A percentile compares a stretch with the other conserved stretches of the same genome.
These are phyloP conservation scores for Gremmenia infestans DNA, from an alignment of 2,329 filamentous ascomycete species.

Conservation along the genomic window DNA sequence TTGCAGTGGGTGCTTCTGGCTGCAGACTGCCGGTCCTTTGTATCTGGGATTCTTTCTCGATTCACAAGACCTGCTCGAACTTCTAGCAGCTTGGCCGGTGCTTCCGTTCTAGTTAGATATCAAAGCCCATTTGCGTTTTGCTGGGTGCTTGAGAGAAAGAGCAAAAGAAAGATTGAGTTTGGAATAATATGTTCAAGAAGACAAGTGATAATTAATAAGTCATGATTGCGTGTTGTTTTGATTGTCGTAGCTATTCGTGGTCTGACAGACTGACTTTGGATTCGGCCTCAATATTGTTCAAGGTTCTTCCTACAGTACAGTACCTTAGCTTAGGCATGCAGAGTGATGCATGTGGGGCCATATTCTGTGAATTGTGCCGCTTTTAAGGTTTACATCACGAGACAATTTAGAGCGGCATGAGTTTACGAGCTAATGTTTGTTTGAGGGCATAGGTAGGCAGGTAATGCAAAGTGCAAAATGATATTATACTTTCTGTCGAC, in stretches of 20 bases:
- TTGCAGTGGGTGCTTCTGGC: background rate
- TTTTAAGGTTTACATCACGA: background rate
- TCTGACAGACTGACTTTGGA: background rate
- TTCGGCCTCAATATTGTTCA: background rate
- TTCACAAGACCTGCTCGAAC: background rate
- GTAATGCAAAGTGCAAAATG: too few relatives aligned
- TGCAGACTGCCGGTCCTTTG: background rate
- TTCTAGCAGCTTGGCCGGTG: too few relatives aligned
- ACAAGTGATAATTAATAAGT: background rate
- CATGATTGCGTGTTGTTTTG: background rate
- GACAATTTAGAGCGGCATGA: too few relatives aligned
- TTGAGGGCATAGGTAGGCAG: too few relatives aligned
- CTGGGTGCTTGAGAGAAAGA: too few relatives aligned
- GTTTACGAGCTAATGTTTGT: too few relatives aligned
- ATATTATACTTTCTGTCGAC: too few relatives aligned
- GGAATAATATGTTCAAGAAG: background rate
- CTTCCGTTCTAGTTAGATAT: too few relatives aligned
- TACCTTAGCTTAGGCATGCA: background rate
- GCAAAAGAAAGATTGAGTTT: background rate
- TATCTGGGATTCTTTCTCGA: background rate
- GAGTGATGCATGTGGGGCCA: background rate
- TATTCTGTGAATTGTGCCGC: background rate
- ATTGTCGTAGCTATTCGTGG: background rate
- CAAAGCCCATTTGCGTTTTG: too few relatives aligned
- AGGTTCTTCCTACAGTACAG: too few relatives aligned